Base-by-base conservation (phyloP, 2,329 filamentous ascomycete genomes). In the Sclerotinia subarctica region DNA sequence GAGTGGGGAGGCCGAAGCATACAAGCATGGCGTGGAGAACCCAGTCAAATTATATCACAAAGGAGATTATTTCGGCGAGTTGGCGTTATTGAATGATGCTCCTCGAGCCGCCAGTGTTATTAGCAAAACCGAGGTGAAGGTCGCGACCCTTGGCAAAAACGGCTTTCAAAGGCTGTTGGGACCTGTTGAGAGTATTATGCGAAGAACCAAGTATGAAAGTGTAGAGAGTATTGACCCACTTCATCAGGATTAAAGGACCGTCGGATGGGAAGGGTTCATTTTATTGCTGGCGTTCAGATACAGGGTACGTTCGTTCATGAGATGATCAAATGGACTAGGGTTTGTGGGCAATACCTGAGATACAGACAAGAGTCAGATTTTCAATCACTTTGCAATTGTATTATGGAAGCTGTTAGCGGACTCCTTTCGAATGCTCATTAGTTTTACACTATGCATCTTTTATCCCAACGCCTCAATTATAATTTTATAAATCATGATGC, bases 51-150 rank as follows among this genome's bases (percentile, higher is more conserved):
- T 87, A 66, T 98, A 98, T 79, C 85, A 84, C 72, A 95, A 96
- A 80, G 95, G 95, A 42, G 95, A 97, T 77, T 99, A 95, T 82
- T 99, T 99, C 80, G 95, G 95, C 70, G 95, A 99, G 81, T 84
- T 99, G 70, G 95, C 95, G 8, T 81, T 99, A 76, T 84, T 98
- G 73, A 96, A 98, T 74, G 94, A 99, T 77, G 92, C 93, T 66
- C 95, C 95, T 11, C 89, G 95, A 77, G 94, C 94, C 49, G 95
- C 95, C 63, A 96, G 91, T 73, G 88, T 99, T 64, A 83, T 96
- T 58, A 92, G 92, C 74, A 85, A 88, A 78, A 91, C 90, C 8
- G 92, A 97, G 71, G 91, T 96, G 78, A 98, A 97, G 82, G 92
- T 98, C 63, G 95, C 94, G 5, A 93, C 90, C 60, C 83, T 99